Percentiles rank a stretch among this genome's conserved stretches.
phyloP scores from a whole-genome alignment of 1,139 yeast species.

The Candida pseudoviswanathii region DNA sequence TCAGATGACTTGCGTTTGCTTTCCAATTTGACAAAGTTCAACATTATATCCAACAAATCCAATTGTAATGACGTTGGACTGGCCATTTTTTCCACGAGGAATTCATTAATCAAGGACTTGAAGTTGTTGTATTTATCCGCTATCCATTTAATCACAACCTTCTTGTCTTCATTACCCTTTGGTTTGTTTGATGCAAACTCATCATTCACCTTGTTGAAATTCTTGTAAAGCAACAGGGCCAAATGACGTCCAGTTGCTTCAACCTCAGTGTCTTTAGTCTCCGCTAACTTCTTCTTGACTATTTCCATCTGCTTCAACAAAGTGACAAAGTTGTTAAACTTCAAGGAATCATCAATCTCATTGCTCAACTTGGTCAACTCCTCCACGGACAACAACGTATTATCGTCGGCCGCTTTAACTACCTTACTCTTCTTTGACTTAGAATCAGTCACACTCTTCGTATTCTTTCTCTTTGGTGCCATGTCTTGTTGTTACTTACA shows the following conservation, averaged over 20 bases:
- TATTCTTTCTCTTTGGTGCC: slow-evolving; percentile 25
- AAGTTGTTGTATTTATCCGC: slow-evolving; percentile 59
- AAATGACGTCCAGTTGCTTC: slow-evolving; percentile 49
- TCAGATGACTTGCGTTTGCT: slow-evolving; percentile 48
- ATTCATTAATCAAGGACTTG: slow-evolving; percentile 45
- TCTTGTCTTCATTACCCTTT: slow-evolving; percentile 53
- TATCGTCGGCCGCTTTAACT: slow-evolving; percentile 5
- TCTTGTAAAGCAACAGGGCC: slow-evolving; percentile 52
- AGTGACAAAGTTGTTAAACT: slow-evolving; percentile 54
- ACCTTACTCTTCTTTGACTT: slow-evolving; percentile 8
- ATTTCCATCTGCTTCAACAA: slow-evolving; percentile 42
- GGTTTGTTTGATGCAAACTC: slow-evolving; percentile 38
- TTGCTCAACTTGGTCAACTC: slow-evolving; percentile 35
- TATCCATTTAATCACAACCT: slow-evolving; percentile 62
- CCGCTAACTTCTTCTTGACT: slow-evolving; percentile 23
- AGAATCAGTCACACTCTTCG: slow-evolving; percentile 10
- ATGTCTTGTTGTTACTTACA: slow-evolving; percentile 11
- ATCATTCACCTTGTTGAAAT: slow-evolving; percentile 56
- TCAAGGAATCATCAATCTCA: slow-evolving; percentile 31
- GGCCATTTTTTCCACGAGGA: slow-evolving; percentile 36
- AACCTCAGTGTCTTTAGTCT: slow-evolving; percentile 24
- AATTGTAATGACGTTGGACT: slow-evolving; percentile 51
- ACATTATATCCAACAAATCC: slow-evolving; percentile 62
- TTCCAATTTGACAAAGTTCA: slow-evolving; percentile 67
- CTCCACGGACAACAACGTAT: slow-evolving; percentile 21